Evolutionary conservation across 169 alveolate species (phyloP), one percentile per base, ranked within the genome.

Genomic region (Sarcocystis neurona): DNA sequence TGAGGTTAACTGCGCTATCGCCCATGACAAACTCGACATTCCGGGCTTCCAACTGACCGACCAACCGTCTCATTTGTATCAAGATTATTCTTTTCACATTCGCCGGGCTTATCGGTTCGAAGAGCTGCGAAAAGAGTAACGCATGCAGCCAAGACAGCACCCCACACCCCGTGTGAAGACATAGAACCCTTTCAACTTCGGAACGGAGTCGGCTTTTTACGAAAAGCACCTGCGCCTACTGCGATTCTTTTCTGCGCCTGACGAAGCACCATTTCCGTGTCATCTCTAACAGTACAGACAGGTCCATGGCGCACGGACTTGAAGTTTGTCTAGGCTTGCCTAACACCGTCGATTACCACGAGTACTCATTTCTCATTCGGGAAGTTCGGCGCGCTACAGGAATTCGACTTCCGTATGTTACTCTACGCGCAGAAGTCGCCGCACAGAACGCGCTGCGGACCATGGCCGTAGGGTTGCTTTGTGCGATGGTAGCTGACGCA

Each of bases 21-120:
- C 41, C 48, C 37, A 84, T 56, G 50, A 30, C 30, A 27, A 84
- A 37, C 20, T 44, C 58, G 34, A 84, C 68, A 44, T 84, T 84
- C 41, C 47, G 63, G 18, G 43, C 44, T 27, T n/a, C 27, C 47
- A 84, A 47, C 37, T 63, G 84, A 12, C 50, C 27, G 47, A 39
- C 50, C 74, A 84, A 23, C 34, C 68, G 63, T 30, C 37, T 18
- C 8, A 66, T 44, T 68, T 63, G 77, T n/a, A 84, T 41, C 39
- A n/a, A 12, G 60, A 84, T 18, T 30, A 84, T 56, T 66, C 48
- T 56, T 12, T 58, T 75, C 63, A 84, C 50, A 12, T 75, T 84
- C 44, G 74, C 23, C 58, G 77, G 43, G 18, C n/a, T 84, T 74
- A 84, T 43, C 27, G 89, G 89, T 56, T 84, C 89, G 74, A 84